Conservation (phyloP, 2,329 filamentous ascomycete species). For the Aureobasidium subglaciale region DNA sequence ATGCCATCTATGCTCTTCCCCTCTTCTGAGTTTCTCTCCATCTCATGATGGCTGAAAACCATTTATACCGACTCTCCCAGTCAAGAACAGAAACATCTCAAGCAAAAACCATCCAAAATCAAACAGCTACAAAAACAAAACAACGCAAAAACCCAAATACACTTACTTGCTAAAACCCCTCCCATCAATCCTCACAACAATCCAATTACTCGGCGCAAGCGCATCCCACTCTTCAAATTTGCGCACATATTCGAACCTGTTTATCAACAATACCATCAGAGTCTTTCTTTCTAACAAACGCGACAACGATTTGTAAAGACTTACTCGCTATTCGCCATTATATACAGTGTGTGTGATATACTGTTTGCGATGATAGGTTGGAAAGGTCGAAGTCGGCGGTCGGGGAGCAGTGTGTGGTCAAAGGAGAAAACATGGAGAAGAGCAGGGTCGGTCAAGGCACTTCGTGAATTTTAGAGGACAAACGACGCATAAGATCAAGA, state of each 20-base stretch:
- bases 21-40: too few species aligned
- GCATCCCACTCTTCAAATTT: slow-evolving; percentile 75
- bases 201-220: slow-evolving; percentile 87
- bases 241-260: slow-evolving; percentile 79
- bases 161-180: slow-evolving; percentile 86
- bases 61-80: too few species aligned
- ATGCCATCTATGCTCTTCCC: too few species aligned
- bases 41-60: too few species aligned
- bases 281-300: background rate
- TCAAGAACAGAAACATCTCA: too few species aligned
- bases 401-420: too few species aligned
- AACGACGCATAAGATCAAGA: too few species aligned
- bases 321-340: slow-evolving; percentile 20
- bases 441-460: background rate
- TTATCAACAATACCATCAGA: background rate
- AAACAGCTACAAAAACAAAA: background rate
- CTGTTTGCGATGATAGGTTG: background rate
- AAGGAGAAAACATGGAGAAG: background rate
- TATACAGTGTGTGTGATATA: too few species aligned
- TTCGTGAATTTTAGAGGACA: too few species aligned
- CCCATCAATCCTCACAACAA: slow-evolving; percentile 89
- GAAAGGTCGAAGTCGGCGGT: too few species aligned
- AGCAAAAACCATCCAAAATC: too few species aligned
- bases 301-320: background rate
- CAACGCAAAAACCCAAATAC: background rate